Evolutionary conservation across 495 filamentous ascomycete species (phyloP), one percentile per base, ranked within the genome.

Genomic region (Talaromyces ruber): DNA sequence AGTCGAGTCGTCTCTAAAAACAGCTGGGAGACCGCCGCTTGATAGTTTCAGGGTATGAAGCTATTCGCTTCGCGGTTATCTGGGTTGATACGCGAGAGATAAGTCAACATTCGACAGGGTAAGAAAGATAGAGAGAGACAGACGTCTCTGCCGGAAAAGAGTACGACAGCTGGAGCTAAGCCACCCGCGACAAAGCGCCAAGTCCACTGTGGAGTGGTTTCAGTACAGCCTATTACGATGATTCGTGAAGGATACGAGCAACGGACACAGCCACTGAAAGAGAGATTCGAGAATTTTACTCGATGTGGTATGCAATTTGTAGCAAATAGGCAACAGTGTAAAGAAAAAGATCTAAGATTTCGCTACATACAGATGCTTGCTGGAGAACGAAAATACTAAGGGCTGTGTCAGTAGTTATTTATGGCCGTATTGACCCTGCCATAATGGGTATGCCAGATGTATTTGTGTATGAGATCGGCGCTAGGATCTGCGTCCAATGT

Each of bases 111-210:
- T 53, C 21, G 26, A 54, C 28, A 26, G 9, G 22, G 2, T 6
- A 14, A 8, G n/a, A 28, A 16, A 54, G 51, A 16, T 6, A 28
- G 16, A 54, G 51, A 4, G 43, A 47, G 5, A 47, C 5, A 47
- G 43, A 21, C n/a, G n/a, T 57, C 16, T 54, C 7, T 21, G 28
- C 34, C n/a, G n/a, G n/a, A n/a, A n/a, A n/a, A n/a, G n/a, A n/a
- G n/a, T n/a, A n/a, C n/a, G n/a, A n/a, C n/a, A n/a, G 28, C 54
- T 57, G 54, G 54, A 34, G 54, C 54, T 21, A 57, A 57, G 54
- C 54, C 54, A 57, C 53, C 54, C n/a, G n/a, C n/a, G n/a, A n/a
- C n/a, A n/a, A n/a, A n/a, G n/a, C n/a, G n/a, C n/a, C n/a, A n/a
- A n/a, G n/a, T 11, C 16, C 43, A 18, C 16, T 18, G 39, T 45